phyloP scores from a whole-genome alignment of 306 rosid species.

The Comarum palustre region DNA sequence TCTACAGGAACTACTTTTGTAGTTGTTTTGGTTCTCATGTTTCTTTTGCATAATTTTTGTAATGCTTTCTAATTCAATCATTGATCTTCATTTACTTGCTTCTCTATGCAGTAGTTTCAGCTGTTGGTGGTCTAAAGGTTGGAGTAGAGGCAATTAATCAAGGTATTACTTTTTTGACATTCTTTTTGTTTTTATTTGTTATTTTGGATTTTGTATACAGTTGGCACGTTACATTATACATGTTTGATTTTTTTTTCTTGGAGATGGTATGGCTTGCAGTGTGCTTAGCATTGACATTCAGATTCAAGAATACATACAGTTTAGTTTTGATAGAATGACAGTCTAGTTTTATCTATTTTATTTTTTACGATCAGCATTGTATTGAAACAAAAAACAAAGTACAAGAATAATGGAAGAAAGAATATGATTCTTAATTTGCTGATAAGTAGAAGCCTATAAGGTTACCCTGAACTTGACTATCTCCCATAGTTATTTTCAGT shows the following conservation, averaged over 20 bases:
- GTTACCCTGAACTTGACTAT: too few relatives aligned
- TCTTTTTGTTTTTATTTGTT: constrained; percentile 16
- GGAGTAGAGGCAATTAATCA: constrained; percentile 68
- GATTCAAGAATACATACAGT: not conserved
- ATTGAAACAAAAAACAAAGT: too few relatives aligned
- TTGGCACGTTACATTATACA: not conserved
- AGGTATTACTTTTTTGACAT: constrained; percentile 42
- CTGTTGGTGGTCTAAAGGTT: constrained; percentile 84
- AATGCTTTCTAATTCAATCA: not conserved
- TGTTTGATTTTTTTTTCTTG: not conserved
- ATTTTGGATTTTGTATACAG: not conserved
- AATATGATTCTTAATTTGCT: too few relatives aligned
- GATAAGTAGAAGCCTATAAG: too few relatives aligned
- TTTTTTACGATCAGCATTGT: too few relatives aligned
- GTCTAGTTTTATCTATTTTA: not conserved
- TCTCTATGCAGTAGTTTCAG: constrained; percentile 68
- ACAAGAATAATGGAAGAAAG: too few relatives aligned
- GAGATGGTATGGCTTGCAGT: not conserved
- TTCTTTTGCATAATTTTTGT: not conserved
- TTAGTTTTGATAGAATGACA: not conserved
- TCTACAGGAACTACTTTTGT: not conserved
- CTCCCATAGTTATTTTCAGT: not conserved
- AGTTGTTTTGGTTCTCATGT: not conserved
- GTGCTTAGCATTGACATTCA: not conserved
- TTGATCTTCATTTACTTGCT: constrained; percentile 1